A percentile compares a stretch with the other conserved stretches of the same genome.
Conservation (phyloP, 129 eudicot species). For the Helianthus annuus region HanXRQr2.0-SUNRISE NC_035441.2:144530327-144530826, state of each 20-base stretch:
- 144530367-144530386: conserved; percentile 1
- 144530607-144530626: not conserved
- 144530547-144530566: not conserved
- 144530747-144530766: not conserved
- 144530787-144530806: too few species aligned
- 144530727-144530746: not conserved
- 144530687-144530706: not conserved
- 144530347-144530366: conserved; percentile 13
- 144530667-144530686: not conserved
- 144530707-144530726: not conserved
- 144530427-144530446: not conserved
- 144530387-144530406: conserved; percentile 1
- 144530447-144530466: not conserved
- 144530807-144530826: too few species aligned
- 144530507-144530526: conserved; percentile 13
- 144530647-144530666: not conserved
- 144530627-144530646: not conserved
- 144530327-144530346: conserved; percentile 10
- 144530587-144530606: not conserved
- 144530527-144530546: not conserved
- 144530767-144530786: not conserved
- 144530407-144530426: not conserved
- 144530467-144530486: too few species aligned
- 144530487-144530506: not conserved
- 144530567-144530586: conserved; percentile 9